A percentile compares a stretch with the other conserved stretches of the same genome.
phyloP scores from a whole-genome alignment of 2,329 filamentous ascomycete genomes.

The Fusarium pseudonygamai region DNA sequence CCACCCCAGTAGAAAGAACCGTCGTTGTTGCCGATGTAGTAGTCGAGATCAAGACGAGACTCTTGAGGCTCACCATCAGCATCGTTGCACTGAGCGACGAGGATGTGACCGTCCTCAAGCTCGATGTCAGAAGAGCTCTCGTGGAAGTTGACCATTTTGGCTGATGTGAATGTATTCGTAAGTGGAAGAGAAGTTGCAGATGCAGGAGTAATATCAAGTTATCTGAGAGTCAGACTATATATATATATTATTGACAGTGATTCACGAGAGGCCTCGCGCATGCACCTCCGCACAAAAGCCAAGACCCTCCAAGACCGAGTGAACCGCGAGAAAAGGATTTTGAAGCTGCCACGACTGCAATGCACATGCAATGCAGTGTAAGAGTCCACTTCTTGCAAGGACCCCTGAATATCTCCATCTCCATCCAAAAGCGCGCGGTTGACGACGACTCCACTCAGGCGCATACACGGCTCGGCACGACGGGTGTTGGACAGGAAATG shows the following conservation, averaged over 20 bases:
- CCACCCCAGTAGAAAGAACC: slow-evolving; percentile 60
- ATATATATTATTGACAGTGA: neutral
- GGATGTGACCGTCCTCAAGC: slow-evolving; percentile 61
- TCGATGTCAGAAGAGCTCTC: slow-evolving; percentile 55
- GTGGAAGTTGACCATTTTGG: slow-evolving; percentile 56
- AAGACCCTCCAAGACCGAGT: slow-evolving; percentile 30
- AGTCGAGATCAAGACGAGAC: slow-evolving; percentile 59
- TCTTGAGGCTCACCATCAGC: slow-evolving; percentile 56
- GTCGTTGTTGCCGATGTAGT: slow-evolving; percentile 60
- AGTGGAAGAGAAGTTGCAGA: neutral
- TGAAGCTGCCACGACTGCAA: slow-evolving; percentile 35
- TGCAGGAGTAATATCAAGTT: neutral
- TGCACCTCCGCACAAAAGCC: slow-evolving; percentile 17
- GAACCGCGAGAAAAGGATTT: slow-evolving; percentile 14
- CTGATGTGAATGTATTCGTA: neutral
- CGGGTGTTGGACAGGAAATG: neutral
- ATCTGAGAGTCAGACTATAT: neutral
- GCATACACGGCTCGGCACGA: slow-evolving; percentile 19
- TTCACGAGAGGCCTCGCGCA: slow-evolving; percentile 29
- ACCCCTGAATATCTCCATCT: neutral
- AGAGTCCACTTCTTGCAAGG: slow-evolving; percentile 13
- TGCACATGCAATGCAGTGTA: slow-evolving; percentile 5
- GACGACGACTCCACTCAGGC: slow-evolving; percentile 2
- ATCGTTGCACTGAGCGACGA: slow-evolving; percentile 53
- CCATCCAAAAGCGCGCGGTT: slow-evolving; percentile 1